phyloP scores from a whole-genome alignment of 2,329 filamentous ascomycete genomes.

The Pseudogymnoascus sp. region DNA sequence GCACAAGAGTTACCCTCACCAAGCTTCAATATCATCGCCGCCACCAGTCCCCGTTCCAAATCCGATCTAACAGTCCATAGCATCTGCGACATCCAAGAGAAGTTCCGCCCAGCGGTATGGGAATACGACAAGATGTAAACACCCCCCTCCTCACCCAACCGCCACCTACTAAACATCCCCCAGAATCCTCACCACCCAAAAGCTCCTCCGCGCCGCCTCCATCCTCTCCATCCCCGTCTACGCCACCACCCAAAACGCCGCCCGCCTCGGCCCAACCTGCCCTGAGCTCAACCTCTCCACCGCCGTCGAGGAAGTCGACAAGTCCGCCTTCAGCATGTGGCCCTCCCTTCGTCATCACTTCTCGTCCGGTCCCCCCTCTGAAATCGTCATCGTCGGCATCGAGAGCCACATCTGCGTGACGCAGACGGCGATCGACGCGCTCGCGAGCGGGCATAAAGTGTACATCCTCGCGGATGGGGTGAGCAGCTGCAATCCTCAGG shows the following conservation, averaged over 20 bases:
- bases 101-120: constrained; percentile 76
- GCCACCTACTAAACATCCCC: neutral
- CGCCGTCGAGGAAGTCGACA: constrained; percentile 62
- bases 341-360: constrained; percentile 52
- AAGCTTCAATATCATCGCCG: neutral
- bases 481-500: constrained; percentile 75
- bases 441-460: constrained; percentile 68
- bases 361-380: constrained; percentile 34
- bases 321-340: constrained; percentile 86
- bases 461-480: constrained; percentile 88
- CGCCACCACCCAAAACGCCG: constrained; percentile 76
- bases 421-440: constrained; percentile 80
- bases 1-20: neutral
- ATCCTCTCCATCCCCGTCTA: constrained; percentile 70
- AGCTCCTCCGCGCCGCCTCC: constrained; percentile 58
- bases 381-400: constrained; percentile 79
- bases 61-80: constrained; percentile 37
- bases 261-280: constrained; percentile 74
- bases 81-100: constrained; percentile 92
- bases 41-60: neutral
- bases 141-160: constrained; percentile 1
- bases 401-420: constrained; percentile 92
- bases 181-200: constrained; percentile 60
- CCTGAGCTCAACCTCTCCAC: constrained; percentile 55
- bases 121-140: constrained; percentile 75